Evolutionary conservation across 495 filamentous ascomycete species (phyloP), one percentile per base, ranked within the genome.

Genomic region (Penicillium nucicola): DNA sequence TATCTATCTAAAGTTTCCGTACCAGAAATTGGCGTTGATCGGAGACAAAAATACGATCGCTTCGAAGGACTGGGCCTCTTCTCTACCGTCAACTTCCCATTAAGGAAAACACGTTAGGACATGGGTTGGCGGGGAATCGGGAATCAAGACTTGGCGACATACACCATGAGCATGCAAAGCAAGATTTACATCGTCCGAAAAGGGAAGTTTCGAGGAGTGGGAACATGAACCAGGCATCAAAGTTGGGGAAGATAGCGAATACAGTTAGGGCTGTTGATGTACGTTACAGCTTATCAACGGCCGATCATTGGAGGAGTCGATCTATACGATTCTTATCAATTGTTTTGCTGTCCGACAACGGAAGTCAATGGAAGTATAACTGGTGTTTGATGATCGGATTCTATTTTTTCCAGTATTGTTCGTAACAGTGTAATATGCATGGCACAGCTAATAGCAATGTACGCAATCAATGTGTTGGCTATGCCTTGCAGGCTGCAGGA

Each of bases 121-220:
- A 33, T 14, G 7, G 4, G 4, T 28, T 28, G 14, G 19, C 18
- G 22, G 15, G 34, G 45, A 19, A 30, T 37, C 10, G 28, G 2
- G 19, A 7, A 8, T 1, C 15, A 3, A 34, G 30, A 17, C 42
- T 44, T 23, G 14, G 23, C 18, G 17, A 4, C 42, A 35, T 45
- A 19, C 42, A 45, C 28, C 22, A 28, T 28, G 13, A 34, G 25
- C 28, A 52, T 52, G 49, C 41, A 33, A 38, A 41, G 42, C 28
- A 44, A 28, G 11, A 44, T 17, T 18, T 44, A 25, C 6, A 13
- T 2, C 42, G 2, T 32, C 42, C 56, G 10, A 62, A 65, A 69
- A 46, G 41, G 61, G 64, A 66, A 68, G 67, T 48, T 56, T 55
- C 43, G 50, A 38, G 50, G 57, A 61, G 57, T 55, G 48, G 18